Evolutionary conservation across 2,329 filamentous ascomycete genomes (phyloP), one percentile per base, ranked within the genome.

Genomic region (Colletotrichum orbiculare): DNA sequence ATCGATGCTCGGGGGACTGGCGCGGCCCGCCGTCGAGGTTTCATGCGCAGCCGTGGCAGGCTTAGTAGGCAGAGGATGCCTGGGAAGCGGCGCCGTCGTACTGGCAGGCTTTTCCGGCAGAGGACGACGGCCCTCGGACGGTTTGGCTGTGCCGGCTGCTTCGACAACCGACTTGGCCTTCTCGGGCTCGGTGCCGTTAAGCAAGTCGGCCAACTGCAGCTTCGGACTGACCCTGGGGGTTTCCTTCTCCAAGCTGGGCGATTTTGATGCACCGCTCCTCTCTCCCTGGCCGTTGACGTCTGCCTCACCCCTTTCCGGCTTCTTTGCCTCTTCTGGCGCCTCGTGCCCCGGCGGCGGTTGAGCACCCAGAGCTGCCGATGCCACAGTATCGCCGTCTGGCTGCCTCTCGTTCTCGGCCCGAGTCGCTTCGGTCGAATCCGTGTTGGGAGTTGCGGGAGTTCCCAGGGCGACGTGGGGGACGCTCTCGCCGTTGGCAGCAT

Each of bases 171-270:
- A 37, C 35, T 43, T 12, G 15, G 33, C 17, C 12, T 56, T 62
- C 12, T 56, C 58, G 3, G 52, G 33, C 3, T 13, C 37, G 10
- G 38, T 25, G 46, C 38, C 47, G 41, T 62, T 65, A 13, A 65
- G 52, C 4, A 65, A 35, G 35, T 65, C 35, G 41, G 62, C 46
- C 9, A 65, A 37, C 15, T 65, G 58, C 17, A 65, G 8, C 15
- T 52, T 55, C 17, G 58, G 62, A 34, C 52, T 65, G 33, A 48
- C 13, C 3, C 47, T 53, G n/a, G 57, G 25, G 4, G 25, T 42
- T 52, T 56, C 58, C 13, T 38, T 53, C 34, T 61, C 33, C n/a
- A 56, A 11, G 10, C 55, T 58, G 13, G 46, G 55, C 13, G 55
- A 58, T 10, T 58, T 50, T 13, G 55, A 58, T 9, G 46, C 46